Conservation (phyloP, 352 stramenopile genomes). For the Globisporangium rhizosaccharum region DNA sequence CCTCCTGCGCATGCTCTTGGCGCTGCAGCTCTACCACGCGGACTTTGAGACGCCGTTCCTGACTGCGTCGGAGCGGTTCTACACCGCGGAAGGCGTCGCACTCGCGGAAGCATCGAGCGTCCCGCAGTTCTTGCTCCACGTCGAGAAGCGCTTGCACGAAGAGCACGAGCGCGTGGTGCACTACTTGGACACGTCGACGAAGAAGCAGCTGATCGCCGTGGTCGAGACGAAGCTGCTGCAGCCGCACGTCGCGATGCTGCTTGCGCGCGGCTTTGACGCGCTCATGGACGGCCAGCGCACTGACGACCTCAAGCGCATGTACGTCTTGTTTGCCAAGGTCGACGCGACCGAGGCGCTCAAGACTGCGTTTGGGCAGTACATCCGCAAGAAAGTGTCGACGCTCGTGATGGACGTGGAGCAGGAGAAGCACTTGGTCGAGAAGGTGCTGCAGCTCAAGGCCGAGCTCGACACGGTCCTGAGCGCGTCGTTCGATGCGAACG, state of each 20-base stretch:
- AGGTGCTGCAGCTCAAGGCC: slow-evolving; percentile 81
- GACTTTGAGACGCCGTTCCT: slow-evolving; percentile 88
- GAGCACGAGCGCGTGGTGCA: slow-evolving; percentile 69
- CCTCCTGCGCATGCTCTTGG: slow-evolving; percentile 77
- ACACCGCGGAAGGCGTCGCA: slow-evolving; percentile 65
- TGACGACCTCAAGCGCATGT: slow-evolving; percentile 88
- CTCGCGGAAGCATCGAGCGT: slow-evolving; percentile 62
- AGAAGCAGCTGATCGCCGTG: slow-evolving; percentile 60
- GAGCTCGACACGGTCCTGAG: slow-evolving; percentile 77
- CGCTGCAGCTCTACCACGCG: slow-evolving; percentile 81
- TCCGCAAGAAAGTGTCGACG: slow-evolving; percentile 67
- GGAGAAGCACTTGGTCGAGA: slow-evolving; percentile 89
- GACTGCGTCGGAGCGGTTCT: slow-evolving; percentile 83
- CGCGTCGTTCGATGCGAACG: slow-evolving; percentile 66
- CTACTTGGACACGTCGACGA: slow-evolving; percentile 70
- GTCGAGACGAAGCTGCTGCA: slow-evolving; percentile 84
- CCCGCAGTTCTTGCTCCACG: slow-evolving; percentile 83
- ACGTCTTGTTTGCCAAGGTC: slow-evolving; percentile 68
- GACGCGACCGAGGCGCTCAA: slow-evolving; percentile 68
- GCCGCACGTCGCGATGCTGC: slow-evolving; percentile 70
- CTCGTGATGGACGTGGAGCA: slow-evolving; percentile 76
- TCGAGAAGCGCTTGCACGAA: slow-evolving; percentile 83
- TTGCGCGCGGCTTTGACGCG: slow-evolving; percentile 84
- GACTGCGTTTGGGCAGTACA: slow-evolving; percentile 61
- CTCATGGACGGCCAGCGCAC: slow-evolving; percentile 81